Conservation (phyloP, 2,329 filamentous ascomycete genomes). For the Clonostachys chloroleuca region DNA sequence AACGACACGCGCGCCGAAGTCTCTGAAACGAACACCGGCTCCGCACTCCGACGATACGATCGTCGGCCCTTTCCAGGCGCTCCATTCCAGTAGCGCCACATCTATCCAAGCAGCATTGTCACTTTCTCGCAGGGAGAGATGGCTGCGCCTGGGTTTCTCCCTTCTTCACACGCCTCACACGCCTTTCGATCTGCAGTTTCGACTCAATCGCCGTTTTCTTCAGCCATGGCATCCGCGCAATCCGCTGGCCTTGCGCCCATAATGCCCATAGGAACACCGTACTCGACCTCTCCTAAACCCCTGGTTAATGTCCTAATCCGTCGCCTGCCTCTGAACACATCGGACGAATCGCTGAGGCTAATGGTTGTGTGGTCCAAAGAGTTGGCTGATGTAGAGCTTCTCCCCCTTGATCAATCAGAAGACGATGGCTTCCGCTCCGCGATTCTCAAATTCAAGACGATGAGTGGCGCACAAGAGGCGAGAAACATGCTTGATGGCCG, state of each 20-base stretch:
- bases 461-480: slow-evolving; percentile 49
- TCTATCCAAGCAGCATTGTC: too few relatives aligned
- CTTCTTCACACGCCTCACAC: slow-evolving; percentile 30
- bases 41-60: too few relatives aligned
- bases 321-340: slow-evolving; percentile 47
- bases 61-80: too few relatives aligned
- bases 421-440: slow-evolving; percentile 48
- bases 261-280: slow-evolving; percentile 32
- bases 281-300: slow-evolving; percentile 20
- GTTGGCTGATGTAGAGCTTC: slow-evolving; percentile 43
- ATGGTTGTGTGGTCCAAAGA: slow-evolving; percentile 59
- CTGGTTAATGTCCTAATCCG: slow-evolving; percentile 44
- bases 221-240: slow-evolving; percentile 21
- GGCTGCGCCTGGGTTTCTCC: slow-evolving; percentile 37
- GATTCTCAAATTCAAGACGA: slow-evolving; percentile 46
- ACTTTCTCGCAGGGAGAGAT: slow-evolving; percentile 20
- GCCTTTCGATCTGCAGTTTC: slow-evolving; percentile 25
- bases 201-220: slow-evolving; percentile 24
- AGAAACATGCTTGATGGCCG: slow-evolving; percentile 54
- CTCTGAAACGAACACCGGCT: too few relatives aligned
- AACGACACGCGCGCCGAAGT: too few relatives aligned
- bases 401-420: slow-evolving; percentile 41
- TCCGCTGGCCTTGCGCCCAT: slow-evolving; percentile 31
- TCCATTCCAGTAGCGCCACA: too few relatives aligned
- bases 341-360: slow-evolving; percentile 46